Evolutionary conservation across 2,329 filamentous ascomycete species (phyloP), one percentile per base, ranked within the genome.

Genomic region (Pestalotiopsis sp.): DNA sequence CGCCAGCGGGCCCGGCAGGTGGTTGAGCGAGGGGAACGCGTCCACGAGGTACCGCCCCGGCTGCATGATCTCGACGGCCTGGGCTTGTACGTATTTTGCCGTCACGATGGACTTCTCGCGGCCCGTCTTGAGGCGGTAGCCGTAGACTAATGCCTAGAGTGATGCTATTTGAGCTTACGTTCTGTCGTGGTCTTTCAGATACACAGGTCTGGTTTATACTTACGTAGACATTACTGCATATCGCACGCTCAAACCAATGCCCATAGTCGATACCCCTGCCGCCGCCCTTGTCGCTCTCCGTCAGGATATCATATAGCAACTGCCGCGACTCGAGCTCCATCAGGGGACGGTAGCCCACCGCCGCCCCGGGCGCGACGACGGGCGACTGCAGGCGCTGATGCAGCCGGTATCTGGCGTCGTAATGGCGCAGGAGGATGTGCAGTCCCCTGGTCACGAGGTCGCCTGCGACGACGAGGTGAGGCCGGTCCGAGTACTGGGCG

Each of bases 321-420:
- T 85, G 83, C 66, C 79, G 81, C 36, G 80, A 82, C 70, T 86
- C 85, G 5, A 85, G 76, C 11, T 84, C 81, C 70, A 85, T 83
- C 0, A 86, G 71, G 0, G 78, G 75, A 17, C 76, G 76, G 68
- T 85, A 86, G 0, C 76, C 78, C 2, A 73, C 73, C 61, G 65
- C 79, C 52, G 74, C 78, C 69, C 70, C 72, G 0, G 69, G 61
- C 3, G 71, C 76, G 0, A 82, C 78, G 17, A 80, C 75, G 17
- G 77, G 79, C 20, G 74, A 78, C 69, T 78, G 78, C 72, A 85
- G 73, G 4, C 78, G 77, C 59, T 82, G 80, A 67, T 83, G 81
- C 0, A 78, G 78, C 71, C 69, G 76, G 76, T 75, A 82, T n/a
- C 78, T 73, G 67, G 74, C 78, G 69, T 77, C 79, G 74, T 85